Evolutionary conservation across 768 basidiomycete genomes (phyloP).

Genomic region (Leccinum variicolor): DNA sequence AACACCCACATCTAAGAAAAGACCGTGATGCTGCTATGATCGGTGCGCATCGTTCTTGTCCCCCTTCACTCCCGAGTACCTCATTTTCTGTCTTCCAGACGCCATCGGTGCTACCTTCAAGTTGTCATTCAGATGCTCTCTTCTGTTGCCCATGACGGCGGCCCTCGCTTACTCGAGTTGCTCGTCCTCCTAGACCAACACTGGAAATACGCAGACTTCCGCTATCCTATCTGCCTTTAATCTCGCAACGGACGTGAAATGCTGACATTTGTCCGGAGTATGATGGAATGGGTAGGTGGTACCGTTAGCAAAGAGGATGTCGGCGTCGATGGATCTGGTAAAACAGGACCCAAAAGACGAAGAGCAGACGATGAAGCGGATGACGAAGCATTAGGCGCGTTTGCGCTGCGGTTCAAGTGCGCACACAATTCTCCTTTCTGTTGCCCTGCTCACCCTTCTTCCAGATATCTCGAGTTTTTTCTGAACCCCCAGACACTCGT

Average conservation of each 20-base stretch:
- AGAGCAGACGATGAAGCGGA: slow-evolving; percentile 69
- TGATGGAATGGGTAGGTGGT: slow-evolving; percentile 99
- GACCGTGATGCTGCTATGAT: slow-evolving; percentile 89
- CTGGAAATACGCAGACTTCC: slow-evolving; percentile 85
- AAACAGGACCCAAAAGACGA: slow-evolving; percentile 50
- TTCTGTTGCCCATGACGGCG: slow-evolving; percentile 90
- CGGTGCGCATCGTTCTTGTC: slow-evolving; percentile 42
- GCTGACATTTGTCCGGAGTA: slow-evolving; percentile 88
- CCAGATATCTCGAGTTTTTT: slow-evolving; percentile 90
- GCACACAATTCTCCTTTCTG: slow-evolving; percentile 19
- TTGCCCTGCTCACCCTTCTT: background rate
- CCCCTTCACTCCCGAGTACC: background rate
- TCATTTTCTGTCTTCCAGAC: slow-evolving; percentile 44
- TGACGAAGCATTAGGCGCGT: slow-evolving; percentile 80
- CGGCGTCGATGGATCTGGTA: slow-evolving; percentile 66
- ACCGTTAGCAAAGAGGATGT: slow-evolving; percentile 92
- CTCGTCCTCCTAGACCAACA: slow-evolving; percentile 95
- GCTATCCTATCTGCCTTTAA: slow-evolving; percentile 91
- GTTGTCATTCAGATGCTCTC: slow-evolving; percentile 73
- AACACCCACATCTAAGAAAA: too few species aligned
- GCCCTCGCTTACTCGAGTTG: slow-evolving; percentile 93
- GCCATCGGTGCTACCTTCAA: slow-evolving; percentile 86
- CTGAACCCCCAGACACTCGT: slow-evolving; percentile 75
- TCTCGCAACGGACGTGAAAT: slow-evolving; percentile 90
- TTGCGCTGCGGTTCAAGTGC: slow-evolving; percentile 86